These are phyloP conservation scores for Xylaria palmicola DNA, from an alignment of 495 filamentous ascomycete genomes.

Conservation along the genomic window DNA sequence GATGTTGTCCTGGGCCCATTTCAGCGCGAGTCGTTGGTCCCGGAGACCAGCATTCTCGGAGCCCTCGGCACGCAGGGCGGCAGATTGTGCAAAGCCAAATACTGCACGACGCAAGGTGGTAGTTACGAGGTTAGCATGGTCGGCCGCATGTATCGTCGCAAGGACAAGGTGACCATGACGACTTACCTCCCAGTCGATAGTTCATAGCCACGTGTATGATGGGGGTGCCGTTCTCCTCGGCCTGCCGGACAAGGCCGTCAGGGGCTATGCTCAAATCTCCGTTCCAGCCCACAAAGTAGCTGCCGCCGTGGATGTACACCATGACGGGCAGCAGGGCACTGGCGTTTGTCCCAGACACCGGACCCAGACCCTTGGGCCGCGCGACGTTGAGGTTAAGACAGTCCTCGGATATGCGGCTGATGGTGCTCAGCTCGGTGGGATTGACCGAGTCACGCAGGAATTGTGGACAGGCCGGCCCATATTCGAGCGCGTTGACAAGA, in stretches of 20 bases:
- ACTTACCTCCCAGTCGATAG: not conserved
- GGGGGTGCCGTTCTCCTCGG: not conserved
- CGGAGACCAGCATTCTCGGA: conserved; percentile 7
- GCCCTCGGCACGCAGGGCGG: not conserved
- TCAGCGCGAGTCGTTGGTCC: conserved; percentile 34
- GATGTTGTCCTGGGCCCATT: conserved; percentile 51
- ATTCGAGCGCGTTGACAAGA: not conserved
- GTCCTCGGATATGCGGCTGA: not conserved
- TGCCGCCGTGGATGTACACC: conserved; percentile 63
- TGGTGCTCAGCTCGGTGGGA: too few relatives aligned
- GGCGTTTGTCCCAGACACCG: not conserved
- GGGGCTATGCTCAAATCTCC: conserved; percentile 53
- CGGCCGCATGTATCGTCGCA: too few relatives aligned
- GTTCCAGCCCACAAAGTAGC: conserved; percentile 49
- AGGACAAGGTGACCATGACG: too few relatives aligned
- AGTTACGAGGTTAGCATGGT: too few relatives aligned
- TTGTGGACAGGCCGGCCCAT: not conserved
- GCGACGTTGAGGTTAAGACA: not conserved
- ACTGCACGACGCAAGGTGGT: too few relatives aligned
- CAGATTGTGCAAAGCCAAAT: not conserved
- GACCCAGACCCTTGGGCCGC: not conserved
- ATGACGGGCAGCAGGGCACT: conserved; percentile 35
- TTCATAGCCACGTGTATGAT: not conserved
- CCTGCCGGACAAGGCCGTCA: not conserved
- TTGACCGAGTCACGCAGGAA: too few relatives aligned